phyloP scores from a whole-genome alignment of 1,284 basidiomycete species.

The Moesziomyces globuligerus region DNA sequence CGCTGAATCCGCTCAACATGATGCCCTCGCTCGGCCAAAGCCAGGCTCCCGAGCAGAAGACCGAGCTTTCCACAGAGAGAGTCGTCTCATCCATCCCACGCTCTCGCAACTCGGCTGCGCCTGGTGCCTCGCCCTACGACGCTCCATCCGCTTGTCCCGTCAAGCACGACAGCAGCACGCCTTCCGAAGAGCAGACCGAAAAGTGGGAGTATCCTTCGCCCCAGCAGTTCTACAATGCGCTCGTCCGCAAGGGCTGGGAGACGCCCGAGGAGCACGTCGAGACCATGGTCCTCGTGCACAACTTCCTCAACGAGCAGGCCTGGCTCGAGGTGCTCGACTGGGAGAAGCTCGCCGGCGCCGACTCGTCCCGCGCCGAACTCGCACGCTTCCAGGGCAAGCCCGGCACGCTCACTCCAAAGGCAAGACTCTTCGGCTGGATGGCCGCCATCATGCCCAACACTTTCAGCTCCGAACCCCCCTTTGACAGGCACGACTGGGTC shows the following conservation, averaged over 20 bases:
- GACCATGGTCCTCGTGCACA: slow-evolving; percentile 97
- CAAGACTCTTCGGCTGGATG: slow-evolving; percentile 82
- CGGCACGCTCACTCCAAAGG: slow-evolving; percentile 82
- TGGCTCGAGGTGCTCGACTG: slow-evolving; percentile 95
- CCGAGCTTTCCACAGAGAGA: slow-evolving; percentile 79
- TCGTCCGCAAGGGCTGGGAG: slow-evolving; percentile 96
- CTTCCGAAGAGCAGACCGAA: slow-evolving; percentile 55
- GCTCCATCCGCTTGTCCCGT: slow-evolving; percentile 62
- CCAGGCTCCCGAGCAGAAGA: slow-evolving; percentile 73
- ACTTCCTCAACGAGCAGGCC: slow-evolving; percentile 95
- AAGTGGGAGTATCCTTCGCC: slow-evolving; percentile 97
- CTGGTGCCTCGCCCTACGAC: slow-evolving; percentile 63
- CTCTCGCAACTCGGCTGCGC: slow-evolving; percentile 68
- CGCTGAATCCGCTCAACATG: slow-evolving; percentile 83
- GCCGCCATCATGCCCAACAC: slow-evolving; percentile 86
- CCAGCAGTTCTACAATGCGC: slow-evolving; percentile 98
- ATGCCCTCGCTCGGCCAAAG: slow-evolving; percentile 84
- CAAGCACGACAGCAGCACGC: slow-evolving; percentile 41
- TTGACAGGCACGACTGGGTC: slow-evolving; percentile 99
- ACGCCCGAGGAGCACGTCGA: slow-evolving; percentile 96
- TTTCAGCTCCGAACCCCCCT: slow-evolving; percentile 91
- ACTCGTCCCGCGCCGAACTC: slow-evolving; percentile 72
- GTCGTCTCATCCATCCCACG: slow-evolving; percentile 87
- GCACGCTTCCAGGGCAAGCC: slow-evolving; percentile 89
- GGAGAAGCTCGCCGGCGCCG: slow-evolving; percentile 73